Evolutionary conservation across 2,329 filamentous ascomycete genomes (phyloP), one percentile per base, ranked within the genome.

Genomic region (Sporothrix schenckii): DNA sequence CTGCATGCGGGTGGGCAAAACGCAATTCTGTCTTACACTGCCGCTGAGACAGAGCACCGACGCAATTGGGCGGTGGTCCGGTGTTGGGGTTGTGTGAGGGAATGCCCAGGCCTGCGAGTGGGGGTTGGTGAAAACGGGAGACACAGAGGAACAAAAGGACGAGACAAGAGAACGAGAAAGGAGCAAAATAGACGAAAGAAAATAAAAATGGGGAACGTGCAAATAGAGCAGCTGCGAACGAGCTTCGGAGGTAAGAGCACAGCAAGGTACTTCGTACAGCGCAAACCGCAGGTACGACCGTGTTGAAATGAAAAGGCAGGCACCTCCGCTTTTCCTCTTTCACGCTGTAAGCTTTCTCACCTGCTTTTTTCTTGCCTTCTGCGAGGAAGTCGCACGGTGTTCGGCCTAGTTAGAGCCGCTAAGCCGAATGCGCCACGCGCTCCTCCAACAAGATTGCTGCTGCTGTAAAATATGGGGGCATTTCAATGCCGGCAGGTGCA

Each of bases 171-270:
- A 39, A 21, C 30, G 21, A 47, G 41, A 68, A 27, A 9, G 34
- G 34, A 34, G 53, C 41, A 34, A 60, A 47, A 41, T 14, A 47
- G 30, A 53, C 21, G 41, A 30, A 30, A 49, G 61, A 66, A 66
- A 24, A 4, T 16, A 52, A 66, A 66, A 66, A 52, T 34, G 47
- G 47, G 60, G 44, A 65, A 50, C 61, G 61, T 34, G 65, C 34
- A 68, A 67, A 67, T n/a, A 30, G 21, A 41, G 66, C n/a, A 54
- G 50, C 34, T 44, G n/a, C 65, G 49, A 53, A 67, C 50, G 65
- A 67, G 65, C 65, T 34, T 68, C 66, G 52, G 66, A 56, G 66
- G 65, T n/a, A 54, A 56, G 50, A 56, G 44, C 13, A 60, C 21
- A 21, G 21, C 56, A 13, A 21, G 27, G 56, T 21, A 47, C n/a